phyloP scores from a whole-genome alignment of 148 eudicot species.

The Camellia japonica region DNA sequence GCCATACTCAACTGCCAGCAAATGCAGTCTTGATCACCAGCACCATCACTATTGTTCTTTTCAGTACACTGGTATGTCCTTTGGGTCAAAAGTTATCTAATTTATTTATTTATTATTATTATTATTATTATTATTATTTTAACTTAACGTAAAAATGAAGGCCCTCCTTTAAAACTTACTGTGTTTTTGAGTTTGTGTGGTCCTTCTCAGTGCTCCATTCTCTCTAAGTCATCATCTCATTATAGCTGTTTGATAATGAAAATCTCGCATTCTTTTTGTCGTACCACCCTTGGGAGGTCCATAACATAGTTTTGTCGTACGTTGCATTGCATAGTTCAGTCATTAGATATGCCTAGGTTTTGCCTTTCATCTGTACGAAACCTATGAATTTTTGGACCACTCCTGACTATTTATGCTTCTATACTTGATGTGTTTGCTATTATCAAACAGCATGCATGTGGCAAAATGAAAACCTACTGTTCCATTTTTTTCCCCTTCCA shows the following conservation, averaged over 20 bases:
- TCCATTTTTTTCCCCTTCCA: not conserved
- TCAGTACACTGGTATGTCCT: slow-evolving; percentile 72
- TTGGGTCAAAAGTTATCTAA: not conserved
- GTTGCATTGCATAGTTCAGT: not conserved
- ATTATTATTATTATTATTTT: no score
- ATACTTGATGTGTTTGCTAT: not conserved
- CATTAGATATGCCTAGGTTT: not conserved
- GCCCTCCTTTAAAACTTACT: not conserved
- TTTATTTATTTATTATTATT: not conserved
- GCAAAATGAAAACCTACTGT: not conserved
- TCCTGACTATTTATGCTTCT: not conserved
- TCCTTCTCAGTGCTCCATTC: not conserved
- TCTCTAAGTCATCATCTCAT: not conserved
- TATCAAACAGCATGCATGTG: not conserved
- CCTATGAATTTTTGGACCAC: no score
- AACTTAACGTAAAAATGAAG: not conserved
- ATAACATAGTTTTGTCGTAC: not conserved
- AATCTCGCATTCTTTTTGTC: not conserved
- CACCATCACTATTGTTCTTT: slow-evolving; percentile 72
- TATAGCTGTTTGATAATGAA: not conserved
- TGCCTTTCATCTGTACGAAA: no score
- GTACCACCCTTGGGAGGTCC: not conserved
- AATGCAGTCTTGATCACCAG: slow-evolving; percentile 87
- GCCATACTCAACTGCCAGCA: slow-evolving; percentile 67
- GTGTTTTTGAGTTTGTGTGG: not conserved